Base-by-base conservation (phyloP, 2,329 filamentous ascomycete genomes). In the Cryoendolithus antarcticus region DNA sequence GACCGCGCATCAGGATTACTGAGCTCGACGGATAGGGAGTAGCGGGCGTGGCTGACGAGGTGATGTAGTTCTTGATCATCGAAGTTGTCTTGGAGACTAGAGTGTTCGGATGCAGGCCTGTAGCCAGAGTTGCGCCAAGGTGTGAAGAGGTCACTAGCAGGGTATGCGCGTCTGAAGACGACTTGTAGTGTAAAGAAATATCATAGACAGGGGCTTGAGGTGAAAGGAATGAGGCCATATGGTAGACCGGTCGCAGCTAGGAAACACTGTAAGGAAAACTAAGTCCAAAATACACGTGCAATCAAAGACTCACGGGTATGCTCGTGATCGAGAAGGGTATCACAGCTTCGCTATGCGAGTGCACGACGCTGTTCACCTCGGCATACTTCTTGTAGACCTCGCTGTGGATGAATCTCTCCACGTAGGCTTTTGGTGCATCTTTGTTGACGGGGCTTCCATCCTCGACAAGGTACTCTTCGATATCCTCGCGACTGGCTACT, bases 151-250 rank as follows among this genome's bases (percentile, higher is more conserved):
- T 55, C 3, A 62, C 51, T 30, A 61, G 57, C 37, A 62, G 34
- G 10, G 57, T 53, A 34, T 61, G 56, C 6, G 44, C 37, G 9
- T 39, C 21, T 31, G 57, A 52, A 6, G 46, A 48, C 19, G 45
- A 35, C 30, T 48, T 50, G 45, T 60, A 61, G 35, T 57, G 52
- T 32, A 49, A 41, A 12, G 39, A 38, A 33, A 59, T 57, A 42
- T 62, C 57, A 41, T 51, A 61, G 11, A 60, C 47, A 0, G 59
- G 59, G 10, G 54, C 47, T 27, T 50, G 47, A 15, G 49, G 19
- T 60, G 62, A 62, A 24, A 66, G 50, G 15, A 66, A 63, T 10
- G 62, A 64, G 6, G 58, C 63, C 63, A 64, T 65, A 43, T 67
- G 63, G 36, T 52, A 55, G 29, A 57, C 53, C 2, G 69, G 60